Evolutionary conservation across 2,329 filamentous ascomycete species (phyloP).

Genomic region (Cytospora piceicola): DNA sequence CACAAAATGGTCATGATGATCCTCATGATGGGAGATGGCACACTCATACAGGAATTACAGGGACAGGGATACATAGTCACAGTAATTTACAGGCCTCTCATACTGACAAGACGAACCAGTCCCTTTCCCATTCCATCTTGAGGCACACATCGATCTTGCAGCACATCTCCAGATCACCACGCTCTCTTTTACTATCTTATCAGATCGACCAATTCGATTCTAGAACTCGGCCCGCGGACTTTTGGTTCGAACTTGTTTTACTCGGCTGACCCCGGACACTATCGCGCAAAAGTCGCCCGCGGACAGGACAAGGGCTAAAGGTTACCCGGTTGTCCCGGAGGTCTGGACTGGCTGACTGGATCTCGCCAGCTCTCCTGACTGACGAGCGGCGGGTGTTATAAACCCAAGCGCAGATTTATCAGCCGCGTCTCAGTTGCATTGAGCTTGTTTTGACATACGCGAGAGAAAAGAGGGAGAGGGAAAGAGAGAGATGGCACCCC

Average conservation of each 20-base stretch:
- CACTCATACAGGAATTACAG: background rate
- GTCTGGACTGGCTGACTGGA: background rate
- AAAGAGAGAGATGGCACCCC: constrained; percentile 25
- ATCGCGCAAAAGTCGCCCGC: background rate
- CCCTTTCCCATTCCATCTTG: background rate
- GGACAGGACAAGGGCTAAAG: too few relatives aligned
- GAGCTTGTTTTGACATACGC: constrained; percentile 12
- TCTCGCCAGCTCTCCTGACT: background rate
- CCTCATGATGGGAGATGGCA: background rate
- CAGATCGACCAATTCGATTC: background rate
- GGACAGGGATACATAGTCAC: background rate
- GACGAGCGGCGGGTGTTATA: background rate
- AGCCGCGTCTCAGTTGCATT: constrained; percentile 17
- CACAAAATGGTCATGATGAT: too few relatives aligned
- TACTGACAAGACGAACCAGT: background rate
- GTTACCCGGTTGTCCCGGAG: constrained; percentile 10
- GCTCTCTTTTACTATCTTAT: background rate
- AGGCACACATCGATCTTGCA: background rate
- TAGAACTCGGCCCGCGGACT: background rate
- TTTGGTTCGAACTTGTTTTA: background rate
- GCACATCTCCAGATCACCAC: too few relatives aligned
- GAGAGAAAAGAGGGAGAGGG: too few relatives aligned
- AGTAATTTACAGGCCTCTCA: background rate
- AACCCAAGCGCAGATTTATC: constrained; percentile 3
- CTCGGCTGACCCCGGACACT: background rate